These are phyloP conservation scores for Heliosperma pusillum DNA, from an alignment of 148 eudicot genomes.

Conservation along the genomic window DNA sequence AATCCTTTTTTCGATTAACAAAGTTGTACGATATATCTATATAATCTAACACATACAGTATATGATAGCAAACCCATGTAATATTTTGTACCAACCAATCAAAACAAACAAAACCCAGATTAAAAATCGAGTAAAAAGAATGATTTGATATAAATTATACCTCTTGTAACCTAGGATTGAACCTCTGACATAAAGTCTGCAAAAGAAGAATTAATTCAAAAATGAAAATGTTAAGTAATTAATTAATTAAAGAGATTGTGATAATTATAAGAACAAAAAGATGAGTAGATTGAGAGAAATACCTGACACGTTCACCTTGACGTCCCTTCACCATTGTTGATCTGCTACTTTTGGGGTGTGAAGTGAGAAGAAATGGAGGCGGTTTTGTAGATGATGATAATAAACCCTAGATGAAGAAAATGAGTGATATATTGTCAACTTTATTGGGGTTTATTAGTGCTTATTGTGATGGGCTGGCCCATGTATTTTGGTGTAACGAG, in stretches of 20 bases:
- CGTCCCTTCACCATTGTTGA: conserved; percentile 73
- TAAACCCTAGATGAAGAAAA: background rate
- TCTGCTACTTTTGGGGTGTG: background rate
- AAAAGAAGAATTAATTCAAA: conserved; percentile 3
- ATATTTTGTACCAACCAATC: no score
- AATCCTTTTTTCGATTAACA: background rate
- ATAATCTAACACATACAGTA: no score
- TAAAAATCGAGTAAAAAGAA: background rate
- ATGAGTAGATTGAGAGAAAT: background rate
- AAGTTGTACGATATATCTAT: no score
- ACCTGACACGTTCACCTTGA: conserved; percentile 86
- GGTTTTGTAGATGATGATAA: background rate
- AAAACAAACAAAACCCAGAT: background rate
- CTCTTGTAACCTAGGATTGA: conserved; percentile 78
- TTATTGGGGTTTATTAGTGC: background rate
- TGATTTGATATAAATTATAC: conserved; percentile 15
- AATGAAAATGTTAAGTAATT: background rate
- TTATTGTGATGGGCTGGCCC: background rate
- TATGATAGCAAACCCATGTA: no score
- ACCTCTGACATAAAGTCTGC: conserved; percentile 53
- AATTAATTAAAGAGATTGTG: background rate
- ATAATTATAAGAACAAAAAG: background rate
- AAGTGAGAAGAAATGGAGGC: background rate
- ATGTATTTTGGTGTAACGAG: background rate
- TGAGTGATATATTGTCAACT: background rate